phyloP scores from a whole-genome alignment of 2,329 filamentous ascomycete species.

The Diaporthe humulicola region DNA sequence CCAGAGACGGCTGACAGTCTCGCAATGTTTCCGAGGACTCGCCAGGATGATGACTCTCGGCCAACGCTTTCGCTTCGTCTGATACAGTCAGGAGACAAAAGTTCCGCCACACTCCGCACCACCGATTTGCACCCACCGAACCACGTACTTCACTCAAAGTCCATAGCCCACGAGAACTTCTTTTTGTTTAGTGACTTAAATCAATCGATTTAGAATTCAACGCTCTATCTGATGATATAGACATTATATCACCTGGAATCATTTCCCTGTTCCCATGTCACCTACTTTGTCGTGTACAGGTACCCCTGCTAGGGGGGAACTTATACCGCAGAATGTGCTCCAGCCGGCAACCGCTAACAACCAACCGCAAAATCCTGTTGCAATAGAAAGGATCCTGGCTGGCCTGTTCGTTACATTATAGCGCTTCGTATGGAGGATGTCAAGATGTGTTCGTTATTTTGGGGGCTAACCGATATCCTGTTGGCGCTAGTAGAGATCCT shows the following conservation, averaged over 20 bases:
- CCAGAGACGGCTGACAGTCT: neutral
- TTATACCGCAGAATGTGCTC: slow-evolving; percentile 3
- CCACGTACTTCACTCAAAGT: neutral
- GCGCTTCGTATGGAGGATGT: slow-evolving; percentile 6
- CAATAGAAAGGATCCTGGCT: slow-evolving; percentile 3
- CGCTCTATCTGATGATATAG: neutral
- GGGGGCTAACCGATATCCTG: neutral
- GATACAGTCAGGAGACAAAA: neutral
- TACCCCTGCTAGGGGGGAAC: neutral
- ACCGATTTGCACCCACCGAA: neutral
- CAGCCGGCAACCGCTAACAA: neutral
- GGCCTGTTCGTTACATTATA: neutral
- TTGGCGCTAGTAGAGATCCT: slow-evolving; percentile 4
- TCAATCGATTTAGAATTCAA: neutral
- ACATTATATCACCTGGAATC: neutral
- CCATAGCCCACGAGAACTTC: neutral
- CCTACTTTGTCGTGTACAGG: neutral
- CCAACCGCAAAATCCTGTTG: neutral
- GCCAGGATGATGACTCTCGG: neutral
- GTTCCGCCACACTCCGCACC: neutral
- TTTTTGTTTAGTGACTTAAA: neutral
- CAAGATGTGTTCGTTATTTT: slow-evolving; percentile 8
- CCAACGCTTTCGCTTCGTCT: neutral
- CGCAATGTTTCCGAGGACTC: neutral
- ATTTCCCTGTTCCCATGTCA: neutral